Evolutionary conservation across 2,329 filamentous ascomycete genomes (phyloP), one percentile per base, ranked within the genome.

Genomic region (Leptosphaerulina australis): DNA sequence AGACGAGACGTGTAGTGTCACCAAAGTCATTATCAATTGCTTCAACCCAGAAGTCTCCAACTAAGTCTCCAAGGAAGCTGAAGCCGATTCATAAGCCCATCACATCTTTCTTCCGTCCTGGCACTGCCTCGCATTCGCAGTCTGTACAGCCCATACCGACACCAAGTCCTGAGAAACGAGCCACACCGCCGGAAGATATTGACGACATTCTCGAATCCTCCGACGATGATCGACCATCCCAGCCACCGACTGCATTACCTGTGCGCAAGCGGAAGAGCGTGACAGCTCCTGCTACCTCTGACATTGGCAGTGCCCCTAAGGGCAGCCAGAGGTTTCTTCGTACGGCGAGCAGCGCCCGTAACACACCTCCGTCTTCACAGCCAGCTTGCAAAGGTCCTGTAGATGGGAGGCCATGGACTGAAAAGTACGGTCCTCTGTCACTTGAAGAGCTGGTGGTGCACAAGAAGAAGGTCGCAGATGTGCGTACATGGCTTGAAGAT

Each of bases 381-480:
- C 36, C 53, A 40, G 17, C 56, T 24, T 44, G 50, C 50, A 15
- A 25, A 29, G 37, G 69, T 7, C 34, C 60, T 38, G 79, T 83
- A 26, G 87, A 91, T 58, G 74, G 79, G 38, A 82, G 88, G 43
- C 91, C 93, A 3, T 97, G 93, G 93, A 88, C 88, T 12, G 92
- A 97, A 61, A 84, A 86, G 60, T 97, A 91, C 71, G 86, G 83
- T 2, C 93, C 93, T 0, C 65, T 71, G 2, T 88, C 83, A 60
- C 71, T 97, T 10, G 86, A 91, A 12, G 93, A 97, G 74, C 78
- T 99, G 35, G 93, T 88, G 0, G 93, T 99, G 14, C 92, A 99
- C 72, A 97, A 95, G 77, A 94, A 84, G 63, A 99, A 99, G 72
- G 89, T 97, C 5, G 76, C 84, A 2, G 92, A 97, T 74, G 92